Conservation (phyloP, 2,329 filamentous ascomycete species). For the Xylaria sp. region DNA sequence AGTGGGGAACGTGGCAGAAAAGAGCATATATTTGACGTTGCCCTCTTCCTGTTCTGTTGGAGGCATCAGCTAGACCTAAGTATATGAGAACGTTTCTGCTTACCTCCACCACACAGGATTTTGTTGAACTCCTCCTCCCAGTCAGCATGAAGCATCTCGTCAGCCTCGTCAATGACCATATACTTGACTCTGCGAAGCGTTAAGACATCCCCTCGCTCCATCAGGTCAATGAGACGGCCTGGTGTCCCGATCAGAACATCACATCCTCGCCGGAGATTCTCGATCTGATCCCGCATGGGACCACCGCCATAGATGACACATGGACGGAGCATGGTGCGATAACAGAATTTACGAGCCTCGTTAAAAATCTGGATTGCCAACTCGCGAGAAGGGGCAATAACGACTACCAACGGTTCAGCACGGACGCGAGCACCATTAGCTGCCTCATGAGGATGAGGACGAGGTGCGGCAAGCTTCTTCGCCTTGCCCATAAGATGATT, state of each 20-base stretch:
- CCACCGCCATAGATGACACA: constrained; percentile 90
- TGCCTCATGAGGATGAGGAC: constrained; percentile 70
- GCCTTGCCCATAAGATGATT: constrained; percentile 96
- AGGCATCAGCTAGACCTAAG: constrained; percentile 40
- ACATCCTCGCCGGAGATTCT: constrained; percentile 82
- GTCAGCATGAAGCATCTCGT: constrained; percentile 84
- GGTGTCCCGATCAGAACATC: constrained; percentile 90
- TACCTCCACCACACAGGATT: constrained; percentile 85
- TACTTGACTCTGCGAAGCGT: constrained; percentile 81
- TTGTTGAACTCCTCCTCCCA: constrained; percentile 81
- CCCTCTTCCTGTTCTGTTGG: constrained; percentile 77
- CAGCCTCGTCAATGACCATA: constrained; percentile 90
- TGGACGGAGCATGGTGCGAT: constrained; percentile 92
- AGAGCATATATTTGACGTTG: constrained; percentile 78
- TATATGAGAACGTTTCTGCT: constrained; percentile 48
- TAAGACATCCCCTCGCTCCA: constrained; percentile 74
- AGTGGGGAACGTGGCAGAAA: constrained; percentile 94
- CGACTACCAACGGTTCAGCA: constrained; percentile 87
- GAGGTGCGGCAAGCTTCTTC: constrained; percentile 82
- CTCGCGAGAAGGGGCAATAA: constrained; percentile 89
- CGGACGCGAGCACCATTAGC: constrained; percentile 60
- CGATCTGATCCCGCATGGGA: constrained; percentile 73
- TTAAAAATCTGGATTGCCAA: constrained; percentile 95
- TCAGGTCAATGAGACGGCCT: constrained; percentile 86
- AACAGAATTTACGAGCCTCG: constrained; percentile 90